Evolutionary conservation across 495 filamentous ascomycete species (phyloP).

Genomic region (Penicillium robsamsonii): DNA sequence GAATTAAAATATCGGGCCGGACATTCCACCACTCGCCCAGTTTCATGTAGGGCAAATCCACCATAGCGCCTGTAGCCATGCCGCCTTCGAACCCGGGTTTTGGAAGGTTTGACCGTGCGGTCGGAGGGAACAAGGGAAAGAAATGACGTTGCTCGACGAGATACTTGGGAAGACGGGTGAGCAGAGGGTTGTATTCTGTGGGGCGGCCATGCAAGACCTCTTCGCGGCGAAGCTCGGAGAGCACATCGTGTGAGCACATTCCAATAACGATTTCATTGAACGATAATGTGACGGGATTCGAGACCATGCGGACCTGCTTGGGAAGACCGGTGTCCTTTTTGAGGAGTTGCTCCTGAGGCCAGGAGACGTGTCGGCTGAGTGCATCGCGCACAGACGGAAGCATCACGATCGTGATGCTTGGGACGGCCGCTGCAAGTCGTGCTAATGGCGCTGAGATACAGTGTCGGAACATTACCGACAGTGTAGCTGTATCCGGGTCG

Average conservation of each 20-base stretch:
- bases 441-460: conserved; percentile 67
- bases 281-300: conserved; percentile 82
- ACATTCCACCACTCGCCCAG: conserved; percentile 86
- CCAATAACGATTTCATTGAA: conserved; percentile 82
- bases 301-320: conserved; percentile 72
- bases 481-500: conserved; percentile 72
- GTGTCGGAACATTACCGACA: conserved; percentile 79
- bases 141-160: conserved; percentile 87
- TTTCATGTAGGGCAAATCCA: conserved; percentile 85
- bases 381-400: conserved; percentile 86
- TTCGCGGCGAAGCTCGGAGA: conserved; percentile 74
- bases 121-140: conserved; percentile 82
- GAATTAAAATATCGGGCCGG: conserved; percentile 78
- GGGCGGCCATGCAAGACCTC: conserved; percentile 64
- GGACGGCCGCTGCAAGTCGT: conserved; percentile 62
- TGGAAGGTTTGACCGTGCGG: conserved; percentile 62
- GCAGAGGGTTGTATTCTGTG: conserved; percentile 49
- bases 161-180: conserved; percentile 66
- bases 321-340: conserved; percentile 70
- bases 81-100: conserved; percentile 56
- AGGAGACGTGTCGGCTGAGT: conserved; percentile 77
- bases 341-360: conserved; percentile 81
- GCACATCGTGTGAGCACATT: conserved; percentile 76
- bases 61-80: conserved; percentile 63
- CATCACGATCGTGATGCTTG: conserved; percentile 75